Evolutionary conservation across 2,329 filamentous ascomycete species (phyloP).

Genomic region (Botryotinia calthae): DNA sequence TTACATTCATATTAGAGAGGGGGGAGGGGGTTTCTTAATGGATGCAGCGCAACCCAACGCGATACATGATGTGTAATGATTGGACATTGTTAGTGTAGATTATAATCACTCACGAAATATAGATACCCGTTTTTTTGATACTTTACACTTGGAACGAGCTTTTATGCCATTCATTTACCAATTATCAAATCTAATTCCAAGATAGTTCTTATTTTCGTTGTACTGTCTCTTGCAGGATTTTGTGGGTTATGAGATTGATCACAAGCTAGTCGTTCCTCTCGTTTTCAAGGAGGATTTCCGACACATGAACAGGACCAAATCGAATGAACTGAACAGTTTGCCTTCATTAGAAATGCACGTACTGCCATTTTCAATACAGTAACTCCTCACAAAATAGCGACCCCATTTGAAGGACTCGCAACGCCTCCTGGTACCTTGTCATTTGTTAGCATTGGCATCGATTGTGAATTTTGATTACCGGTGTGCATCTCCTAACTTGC

Average conservation of each 20-base stretch:
- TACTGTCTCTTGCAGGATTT: too few relatives aligned
- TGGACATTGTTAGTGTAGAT: background rate
- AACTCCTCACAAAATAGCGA: constrained; percentile 30
- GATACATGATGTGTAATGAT: background rate
- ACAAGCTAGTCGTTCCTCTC: background rate
- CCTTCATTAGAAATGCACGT: background rate
- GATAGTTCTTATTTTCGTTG: background rate
- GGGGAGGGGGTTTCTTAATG: background rate
- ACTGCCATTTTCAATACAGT: too few relatives aligned
- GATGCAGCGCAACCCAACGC: background rate
- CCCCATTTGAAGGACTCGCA: constrained; percentile 36
- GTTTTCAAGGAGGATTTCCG: background rate
- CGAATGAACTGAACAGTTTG: background rate
- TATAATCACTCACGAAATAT: background rate
- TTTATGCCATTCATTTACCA: background rate
- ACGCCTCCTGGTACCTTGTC: constrained; percentile 33
- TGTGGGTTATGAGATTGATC: background rate
- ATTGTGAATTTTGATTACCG: background rate
- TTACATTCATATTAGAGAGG: too few relatives aligned
- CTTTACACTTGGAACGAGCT: background rate
- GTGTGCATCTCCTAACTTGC: background rate
- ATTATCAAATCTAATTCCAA: background rate
- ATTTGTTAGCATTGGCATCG: background rate
- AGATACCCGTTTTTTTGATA: background rate
- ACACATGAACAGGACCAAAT: background rate